Evolutionary conservation across 257 asterid genomes (phyloP).

Genomic region (Rehmannia glutinosa): DNA sequence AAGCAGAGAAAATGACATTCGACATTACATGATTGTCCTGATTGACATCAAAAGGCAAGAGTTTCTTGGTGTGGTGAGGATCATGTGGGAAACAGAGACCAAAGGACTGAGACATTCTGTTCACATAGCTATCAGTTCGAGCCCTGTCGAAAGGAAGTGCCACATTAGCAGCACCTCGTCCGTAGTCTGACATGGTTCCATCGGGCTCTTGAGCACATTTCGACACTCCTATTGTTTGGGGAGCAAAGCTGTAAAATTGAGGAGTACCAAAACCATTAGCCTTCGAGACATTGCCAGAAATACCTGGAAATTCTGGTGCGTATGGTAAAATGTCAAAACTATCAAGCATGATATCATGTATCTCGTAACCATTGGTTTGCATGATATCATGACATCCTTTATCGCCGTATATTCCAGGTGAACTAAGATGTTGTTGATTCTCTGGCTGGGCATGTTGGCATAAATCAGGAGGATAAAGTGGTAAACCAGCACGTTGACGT

Average conservation of each 20-base stretch:
- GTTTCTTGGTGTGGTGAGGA: constrained; percentile 34
- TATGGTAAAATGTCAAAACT: constrained; percentile 33
- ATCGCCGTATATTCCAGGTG: constrained; percentile 38
- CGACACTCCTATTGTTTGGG: constrained; percentile 30
- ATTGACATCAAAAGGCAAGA: constrained; percentile 30
- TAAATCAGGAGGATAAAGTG: constrained; percentile 57
- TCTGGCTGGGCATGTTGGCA: constrained; percentile 31
- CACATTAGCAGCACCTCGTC: constrained; percentile 21
- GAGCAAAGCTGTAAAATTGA: constrained; percentile 36
- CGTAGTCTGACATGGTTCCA: constrained; percentile 34
- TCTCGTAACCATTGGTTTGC: constrained; percentile 34
- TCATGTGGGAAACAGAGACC: constrained; percentile 33
- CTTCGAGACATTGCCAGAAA: constrained; percentile 30
- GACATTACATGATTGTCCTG: constrained; percentile 38
- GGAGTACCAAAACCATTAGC: constrained; percentile 35
- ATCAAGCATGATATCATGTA: constrained; percentile 40
- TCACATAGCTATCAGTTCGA: constrained; percentile 26
- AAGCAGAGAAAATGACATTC: constrained; percentile 54
- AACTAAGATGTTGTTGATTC: constrained; percentile 30
- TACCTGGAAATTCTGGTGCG: constrained; percentile 28
- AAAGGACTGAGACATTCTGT: constrained; percentile 32
- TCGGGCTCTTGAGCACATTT: constrained; percentile 35
- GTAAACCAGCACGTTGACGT: constrained; percentile 65
- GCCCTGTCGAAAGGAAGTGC: constrained; percentile 28
- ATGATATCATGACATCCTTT: constrained; percentile 33